Evolutionary conservation across 495 filamentous ascomycete species (phyloP).

Genomic region (Tuber borchii): DNA sequence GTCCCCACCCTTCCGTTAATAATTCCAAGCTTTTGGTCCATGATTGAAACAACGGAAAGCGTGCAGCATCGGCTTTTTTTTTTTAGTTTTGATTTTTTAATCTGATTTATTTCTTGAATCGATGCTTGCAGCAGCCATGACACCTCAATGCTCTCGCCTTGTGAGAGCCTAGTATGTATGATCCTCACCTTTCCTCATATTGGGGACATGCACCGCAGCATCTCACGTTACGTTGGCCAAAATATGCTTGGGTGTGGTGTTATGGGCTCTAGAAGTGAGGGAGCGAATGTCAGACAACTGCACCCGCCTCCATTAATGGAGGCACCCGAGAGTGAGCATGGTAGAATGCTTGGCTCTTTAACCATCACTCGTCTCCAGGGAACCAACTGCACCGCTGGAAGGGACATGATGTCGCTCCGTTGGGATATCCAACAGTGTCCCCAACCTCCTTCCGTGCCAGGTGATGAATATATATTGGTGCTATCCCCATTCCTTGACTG

Average conservation of each 20-base stretch:
- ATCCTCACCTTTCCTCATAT: slow-evolving; percentile 29
- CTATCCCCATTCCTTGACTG: slow-evolving; percentile 2
- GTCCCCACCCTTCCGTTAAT: slow-evolving; percentile 35
- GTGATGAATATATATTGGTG: slow-evolving; percentile 7
- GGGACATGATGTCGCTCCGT: slow-evolving; percentile 12
- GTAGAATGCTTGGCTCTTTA: slow-evolving; percentile 27
- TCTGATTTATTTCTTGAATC: slow-evolving; percentile 3
- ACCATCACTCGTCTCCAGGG: slow-evolving; percentile 30
- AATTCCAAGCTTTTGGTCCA: slow-evolving; percentile 33
- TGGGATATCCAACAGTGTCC: slow-evolving; percentile 11
- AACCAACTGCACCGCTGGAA: slow-evolving; percentile 14
- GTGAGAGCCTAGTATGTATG: slow-evolving; percentile 29
- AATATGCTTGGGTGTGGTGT: slow-evolving; percentile 19
- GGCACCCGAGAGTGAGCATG: slow-evolving; percentile 19
- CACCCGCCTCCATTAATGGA: slow-evolving; percentile 27
- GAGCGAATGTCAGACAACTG: slow-evolving; percentile 23
- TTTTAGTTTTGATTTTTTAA: slow-evolving; percentile 25
- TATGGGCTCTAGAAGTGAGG: slow-evolving; percentile 27
- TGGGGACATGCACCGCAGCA: slow-evolving; percentile 31
- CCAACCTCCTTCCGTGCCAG: neutral
- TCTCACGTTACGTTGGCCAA: slow-evolving; percentile 28
- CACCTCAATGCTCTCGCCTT: slow-evolving; percentile 19
- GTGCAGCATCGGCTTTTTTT: slow-evolving; percentile 36
- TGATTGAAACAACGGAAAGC: slow-evolving; percentile 39
- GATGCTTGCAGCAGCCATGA: slow-evolving; percentile 31